Evolutionary conservation across 805 yeast genomes (phyloP).

Genomic region (Yarrowia sp.): DNA sequence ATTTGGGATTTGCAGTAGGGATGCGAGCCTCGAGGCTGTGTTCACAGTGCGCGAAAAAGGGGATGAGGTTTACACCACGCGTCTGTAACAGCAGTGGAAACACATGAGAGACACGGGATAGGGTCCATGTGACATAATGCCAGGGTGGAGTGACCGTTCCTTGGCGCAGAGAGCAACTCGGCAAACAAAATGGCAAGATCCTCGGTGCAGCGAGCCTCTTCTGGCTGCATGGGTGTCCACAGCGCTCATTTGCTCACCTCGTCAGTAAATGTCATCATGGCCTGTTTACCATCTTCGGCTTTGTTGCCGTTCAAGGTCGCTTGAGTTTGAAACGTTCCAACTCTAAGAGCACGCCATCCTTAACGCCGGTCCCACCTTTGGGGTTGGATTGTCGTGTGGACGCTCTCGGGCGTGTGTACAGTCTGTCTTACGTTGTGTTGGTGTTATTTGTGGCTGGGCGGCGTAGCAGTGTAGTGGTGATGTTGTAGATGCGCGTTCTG

Average conservation of each 20-base stretch:
- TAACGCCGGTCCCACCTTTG: conserved; percentile 1
- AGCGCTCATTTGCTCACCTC: neutral
- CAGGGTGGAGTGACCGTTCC: neutral
- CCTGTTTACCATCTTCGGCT: conserved; percentile 11
- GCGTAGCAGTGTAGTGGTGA: neutral
- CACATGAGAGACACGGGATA: neutral
- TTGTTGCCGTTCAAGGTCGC: conserved; percentile 1
- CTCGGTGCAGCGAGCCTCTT: neutral
- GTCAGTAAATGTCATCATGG: conserved; percentile 19
- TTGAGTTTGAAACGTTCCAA: conserved; percentile 20
- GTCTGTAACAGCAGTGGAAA: neutral
- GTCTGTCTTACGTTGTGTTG: neutral
- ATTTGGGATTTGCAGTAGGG: neutral
- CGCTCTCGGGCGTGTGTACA: neutral
- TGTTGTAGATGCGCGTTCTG: neutral
- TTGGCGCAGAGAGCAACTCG: neutral
- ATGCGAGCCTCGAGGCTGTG: conserved; percentile 21
- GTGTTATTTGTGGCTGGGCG: neutral
- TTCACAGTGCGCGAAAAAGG: conserved; percentile 13
- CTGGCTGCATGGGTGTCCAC: neutral
- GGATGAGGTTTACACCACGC: conserved; percentile 9
- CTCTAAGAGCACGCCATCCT: conserved; percentile 17
- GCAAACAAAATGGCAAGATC: neutral
- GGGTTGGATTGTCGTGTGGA: neutral
- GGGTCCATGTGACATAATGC: neutral